Base-by-base conservation (phyloP, 257 asterid genomes). In the Nemophila menziesii region DNA sequence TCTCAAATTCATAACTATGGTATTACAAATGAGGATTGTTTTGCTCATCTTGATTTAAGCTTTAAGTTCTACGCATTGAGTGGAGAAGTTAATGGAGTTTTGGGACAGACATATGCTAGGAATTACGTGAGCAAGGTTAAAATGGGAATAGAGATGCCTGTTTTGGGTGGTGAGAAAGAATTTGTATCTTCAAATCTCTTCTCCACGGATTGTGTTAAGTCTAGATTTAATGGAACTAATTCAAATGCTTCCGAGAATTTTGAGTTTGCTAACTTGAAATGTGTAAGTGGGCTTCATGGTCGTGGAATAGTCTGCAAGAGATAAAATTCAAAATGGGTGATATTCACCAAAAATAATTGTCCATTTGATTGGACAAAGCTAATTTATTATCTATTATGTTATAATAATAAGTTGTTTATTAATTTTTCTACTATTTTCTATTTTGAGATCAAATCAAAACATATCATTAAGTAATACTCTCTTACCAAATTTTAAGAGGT, bases 131-230 rank as follows among this genome's bases (percentile, higher is more conserved):
- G 84, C 11, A 67, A 79, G 42, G 96, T 56, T 22, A 81, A 81
- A 68, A 81, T 81, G 92, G 94, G 94, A 19, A 62, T 76, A 15
- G 72, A 56, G 46, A 79, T 78, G 90, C 92, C 96, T 4, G 86
- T 86, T 65, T 69, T 81, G 38, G 96, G 94, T n/a, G 94, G 96
- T 0, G 44, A 68, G 39, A 64, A 22, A 43, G 79, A 86, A 36
- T 86, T 76, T 24, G 59, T 69, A 12, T 73, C 92, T 20, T 71
- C 96, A 0, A 19, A 49, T 46, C 39, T 86, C 12, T 74, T 86
- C 55, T 69, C 86, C 6, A 68, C 90, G 0, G 96, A 79, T 49
- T 79, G 94, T 43, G 64, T 56, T 8, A 86, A 65, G 43, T 56
- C 94, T 22, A 79, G 72, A 65, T 82, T 85, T 64, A 56, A 43